These are phyloP conservation scores for Yarrowia phangngaensis DNA, from an alignment of 805 yeast genomes.

Conservation along the genomic window DNA sequence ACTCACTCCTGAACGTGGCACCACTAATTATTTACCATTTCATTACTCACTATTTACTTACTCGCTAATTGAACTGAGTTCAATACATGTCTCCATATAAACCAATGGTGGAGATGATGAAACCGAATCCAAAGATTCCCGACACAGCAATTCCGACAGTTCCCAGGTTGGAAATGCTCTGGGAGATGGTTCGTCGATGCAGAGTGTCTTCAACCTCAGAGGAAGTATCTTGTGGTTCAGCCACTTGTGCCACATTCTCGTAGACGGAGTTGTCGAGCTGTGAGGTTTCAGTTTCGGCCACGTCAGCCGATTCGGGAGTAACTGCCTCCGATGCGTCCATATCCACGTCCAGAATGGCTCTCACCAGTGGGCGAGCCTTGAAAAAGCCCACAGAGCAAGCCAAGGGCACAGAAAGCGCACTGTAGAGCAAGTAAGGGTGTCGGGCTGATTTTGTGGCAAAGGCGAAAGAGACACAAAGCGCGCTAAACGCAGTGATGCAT, in stretches of 20 bases:
- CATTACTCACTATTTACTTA: too few species aligned
- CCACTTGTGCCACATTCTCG: conserved; percentile 1
- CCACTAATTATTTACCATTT: too few species aligned
- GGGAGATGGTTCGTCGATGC: conserved; percentile 19
- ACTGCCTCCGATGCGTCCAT: background rate
- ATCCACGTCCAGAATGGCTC: conserved; percentile 8
- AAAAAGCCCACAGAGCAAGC: conserved; percentile 18
- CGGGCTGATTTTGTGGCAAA: conserved; percentile 34
- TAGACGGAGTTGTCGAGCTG: conserved; percentile 26
- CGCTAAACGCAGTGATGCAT: conserved; percentile 31
- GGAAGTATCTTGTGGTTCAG: background rate
- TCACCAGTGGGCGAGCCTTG: conserved; percentile 22
- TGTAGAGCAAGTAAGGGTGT: conserved; percentile 40
- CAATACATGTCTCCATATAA: conserved; percentile 34
- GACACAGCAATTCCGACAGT: conserved; percentile 25
- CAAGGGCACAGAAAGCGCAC: conserved; percentile 37
- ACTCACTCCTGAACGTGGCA: too few species aligned
- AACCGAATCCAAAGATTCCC: conserved; percentile 30
- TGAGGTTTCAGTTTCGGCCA: background rate
- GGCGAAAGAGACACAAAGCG: conserved; percentile 34
- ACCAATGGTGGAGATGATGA: conserved; percentile 32
- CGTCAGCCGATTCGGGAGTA: background rate
- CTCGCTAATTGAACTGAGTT: too few species aligned
- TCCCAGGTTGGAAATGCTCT: conserved; percentile 16
- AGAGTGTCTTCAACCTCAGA: conserved; percentile 14